These are phyloP conservation scores for Aspergillus sp. DNA, from an alignment of 2,329 filamentous ascomycete genomes.

Conservation along the genomic window DNA sequence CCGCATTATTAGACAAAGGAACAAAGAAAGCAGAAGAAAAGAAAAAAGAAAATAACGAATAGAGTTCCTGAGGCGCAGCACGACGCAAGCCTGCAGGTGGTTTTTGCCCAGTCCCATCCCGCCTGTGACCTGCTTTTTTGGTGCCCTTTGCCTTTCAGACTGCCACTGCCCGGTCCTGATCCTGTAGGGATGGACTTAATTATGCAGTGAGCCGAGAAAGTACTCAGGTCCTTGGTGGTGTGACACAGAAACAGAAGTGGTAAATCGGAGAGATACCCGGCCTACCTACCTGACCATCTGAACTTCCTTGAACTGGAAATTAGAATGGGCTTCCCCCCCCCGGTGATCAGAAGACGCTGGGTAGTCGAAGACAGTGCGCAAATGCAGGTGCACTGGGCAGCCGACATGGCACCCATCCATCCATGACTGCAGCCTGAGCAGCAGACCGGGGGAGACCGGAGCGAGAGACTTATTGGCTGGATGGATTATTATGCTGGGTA, in stretches of 20 bases:
- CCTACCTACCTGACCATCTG: not conserved
- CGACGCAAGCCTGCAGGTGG: not conserved
- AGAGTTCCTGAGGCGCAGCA: not conserved
- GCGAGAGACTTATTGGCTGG: not conserved
- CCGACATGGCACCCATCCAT: not conserved
- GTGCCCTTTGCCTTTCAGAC: not conserved
- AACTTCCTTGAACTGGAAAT: no score
- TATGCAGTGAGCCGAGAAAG: not conserved
- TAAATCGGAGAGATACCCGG: not conserved
- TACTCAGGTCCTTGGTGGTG: not conserved
- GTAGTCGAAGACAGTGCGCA: not conserved
- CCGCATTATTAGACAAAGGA: not conserved
- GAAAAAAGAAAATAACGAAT: not conserved
- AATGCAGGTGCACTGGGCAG: not conserved
- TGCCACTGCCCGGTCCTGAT: not conserved
- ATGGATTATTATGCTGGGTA: not conserved
- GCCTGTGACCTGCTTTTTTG: not conserved
- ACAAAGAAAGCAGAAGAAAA: not conserved
- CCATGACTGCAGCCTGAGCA: no score
- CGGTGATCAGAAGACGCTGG: not conserved
- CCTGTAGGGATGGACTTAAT: no score
- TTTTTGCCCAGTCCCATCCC: not conserved
- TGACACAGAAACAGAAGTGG: not conserved
- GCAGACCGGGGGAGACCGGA: not conserved
- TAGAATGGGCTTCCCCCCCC: no score